phyloP scores from a whole-genome alignment of 306 rosid genomes.

The Lupinus albus region DNA sequence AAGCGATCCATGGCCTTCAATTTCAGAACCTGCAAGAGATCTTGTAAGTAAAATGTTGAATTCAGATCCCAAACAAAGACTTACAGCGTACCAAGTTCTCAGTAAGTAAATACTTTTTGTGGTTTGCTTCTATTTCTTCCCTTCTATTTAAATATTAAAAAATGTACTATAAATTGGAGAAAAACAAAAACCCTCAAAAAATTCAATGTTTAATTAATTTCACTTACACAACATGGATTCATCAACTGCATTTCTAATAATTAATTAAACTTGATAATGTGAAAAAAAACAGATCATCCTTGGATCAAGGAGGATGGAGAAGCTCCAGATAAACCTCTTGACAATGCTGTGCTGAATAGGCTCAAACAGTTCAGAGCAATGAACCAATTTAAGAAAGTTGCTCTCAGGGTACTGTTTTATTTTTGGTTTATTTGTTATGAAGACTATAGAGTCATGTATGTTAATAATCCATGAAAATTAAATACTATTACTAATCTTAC shows the following conservation, averaged over 20 bases:
- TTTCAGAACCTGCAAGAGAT: slow-evolving; percentile 80
- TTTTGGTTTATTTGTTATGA: too few species aligned
- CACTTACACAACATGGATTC: not conserved
- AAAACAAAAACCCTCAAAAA: too few species aligned
- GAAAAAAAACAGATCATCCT: slow-evolving; percentile 54
- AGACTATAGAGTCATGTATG: too few species aligned
- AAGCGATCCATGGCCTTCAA: slow-evolving; percentile 88
- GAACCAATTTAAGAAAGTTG: slow-evolving; percentile 53
- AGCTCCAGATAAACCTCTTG: slow-evolving; percentile 64
- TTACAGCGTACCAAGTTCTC: slow-evolving; percentile 69
- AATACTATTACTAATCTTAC: too few species aligned
- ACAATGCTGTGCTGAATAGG: slow-evolving; percentile 76
- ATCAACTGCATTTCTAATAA: not conserved
- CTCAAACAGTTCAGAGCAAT: slow-evolving; percentile 85
- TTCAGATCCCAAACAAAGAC: slow-evolving; percentile 69
- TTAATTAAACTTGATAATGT: not conserved
- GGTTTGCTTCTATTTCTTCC: too few species aligned
- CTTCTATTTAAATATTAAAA: too few species aligned
- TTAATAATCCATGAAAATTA: too few species aligned
- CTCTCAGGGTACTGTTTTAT: slow-evolving; percentile 39
- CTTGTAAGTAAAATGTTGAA: slow-evolving; percentile 79
- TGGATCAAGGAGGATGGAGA: slow-evolving; percentile 79
- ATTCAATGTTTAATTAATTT: not conserved
- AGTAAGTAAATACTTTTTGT: slow-evolving; percentile 46
- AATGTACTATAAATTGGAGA: too few species aligned